Conservation (phyloP, 257 asterid species). For the Ocimum tenuiflorum region DNA sequence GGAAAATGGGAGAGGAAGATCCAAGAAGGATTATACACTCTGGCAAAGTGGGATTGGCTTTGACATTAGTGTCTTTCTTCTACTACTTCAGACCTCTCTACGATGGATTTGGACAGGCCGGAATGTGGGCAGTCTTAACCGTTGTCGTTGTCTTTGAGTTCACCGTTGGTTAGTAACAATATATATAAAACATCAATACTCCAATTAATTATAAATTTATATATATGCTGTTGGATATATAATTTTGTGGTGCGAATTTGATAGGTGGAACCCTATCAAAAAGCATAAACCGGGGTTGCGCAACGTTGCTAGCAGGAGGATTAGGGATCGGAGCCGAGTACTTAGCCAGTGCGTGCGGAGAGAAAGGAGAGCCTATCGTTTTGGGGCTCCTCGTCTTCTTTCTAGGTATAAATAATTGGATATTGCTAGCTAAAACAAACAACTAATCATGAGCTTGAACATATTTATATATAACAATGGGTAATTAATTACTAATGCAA, state of each 20-base stretch:
- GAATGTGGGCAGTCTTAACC: constrained; percentile 75
- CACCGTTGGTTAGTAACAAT: constrained; percentile 44
- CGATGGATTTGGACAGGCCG: constrained; percentile 55
- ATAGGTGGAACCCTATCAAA: constrained; percentile 69
- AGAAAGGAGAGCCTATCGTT: constrained; percentile 57
- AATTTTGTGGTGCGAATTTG: too few relatives aligned
- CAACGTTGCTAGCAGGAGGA: constrained; percentile 67
- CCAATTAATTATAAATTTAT: too few relatives aligned
- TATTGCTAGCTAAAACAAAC: too few relatives aligned
- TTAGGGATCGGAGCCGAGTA: constrained; percentile 71
- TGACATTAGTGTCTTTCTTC: constrained; percentile 49
- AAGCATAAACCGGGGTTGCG: constrained; percentile 62
- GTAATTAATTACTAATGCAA: neutral
- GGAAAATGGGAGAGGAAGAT: constrained; percentile 52
- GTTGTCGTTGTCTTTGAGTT: constrained; percentile 67
- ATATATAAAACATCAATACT: too few relatives aligned
- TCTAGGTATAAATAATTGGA: constrained; percentile 32
- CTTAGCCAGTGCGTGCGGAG: constrained; percentile 53
- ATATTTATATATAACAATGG: neutral
- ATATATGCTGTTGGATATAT: too few relatives aligned
- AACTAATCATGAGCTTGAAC: too few relatives aligned
- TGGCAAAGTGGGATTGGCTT: constrained; percentile 54
- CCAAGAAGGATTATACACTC: constrained; percentile 55
- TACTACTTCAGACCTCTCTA: constrained; percentile 59
- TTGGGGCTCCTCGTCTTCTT: constrained; percentile 56